Percentiles rank a stretch among this genome's conserved stretches.
phyloP scores from a whole-genome alignment of 2,329 filamentous ascomycete genomes.

The Leptodontidium sp. region DNA sequence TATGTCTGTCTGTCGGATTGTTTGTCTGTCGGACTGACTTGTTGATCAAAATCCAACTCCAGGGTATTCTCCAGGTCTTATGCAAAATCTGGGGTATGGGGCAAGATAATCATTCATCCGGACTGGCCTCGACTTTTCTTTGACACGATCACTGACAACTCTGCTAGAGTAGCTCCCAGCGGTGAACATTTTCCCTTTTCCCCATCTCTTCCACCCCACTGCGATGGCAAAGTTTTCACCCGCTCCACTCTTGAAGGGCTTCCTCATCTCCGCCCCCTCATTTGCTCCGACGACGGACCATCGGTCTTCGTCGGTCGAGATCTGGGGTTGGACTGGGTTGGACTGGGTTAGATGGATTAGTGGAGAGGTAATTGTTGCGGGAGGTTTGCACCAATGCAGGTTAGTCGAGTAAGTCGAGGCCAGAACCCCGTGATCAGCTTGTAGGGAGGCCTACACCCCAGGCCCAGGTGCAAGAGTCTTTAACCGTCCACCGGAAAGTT shows the following conservation, averaged over 20 bases:
- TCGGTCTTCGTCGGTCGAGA: constrained; percentile 11
- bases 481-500: constrained; percentile 6
- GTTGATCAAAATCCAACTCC: constrained; percentile 17
- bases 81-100: constrained; percentile 28
- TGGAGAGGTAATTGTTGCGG: neutral
- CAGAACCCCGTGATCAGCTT: constrained; percentile 8
- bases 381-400: neutral
- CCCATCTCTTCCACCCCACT: constrained; percentile 21
- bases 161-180: neutral
- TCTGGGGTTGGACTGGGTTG: neutral
- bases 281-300: neutral
- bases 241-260: constrained; percentile 23
- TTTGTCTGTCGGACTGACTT: neutral
- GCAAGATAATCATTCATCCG: constrained; percentile 29
- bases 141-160: constrained; percentile 2
- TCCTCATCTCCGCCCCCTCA: constrained; percentile 1
- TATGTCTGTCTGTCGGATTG: too few relatives aligned
- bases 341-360: too few relatives aligned
- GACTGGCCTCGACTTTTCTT: neutral
- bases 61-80: constrained; percentile 25
- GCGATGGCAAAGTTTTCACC: constrained; percentile 32
- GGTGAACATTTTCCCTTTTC: constrained; percentile 3
- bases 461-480: constrained; percentile 9
- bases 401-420: neutral
- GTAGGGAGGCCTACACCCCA: neutral